phyloP scores from a whole-genome alignment of 371 early-diverging fungal genomes.

The Entomophthora muscae region DNA sequence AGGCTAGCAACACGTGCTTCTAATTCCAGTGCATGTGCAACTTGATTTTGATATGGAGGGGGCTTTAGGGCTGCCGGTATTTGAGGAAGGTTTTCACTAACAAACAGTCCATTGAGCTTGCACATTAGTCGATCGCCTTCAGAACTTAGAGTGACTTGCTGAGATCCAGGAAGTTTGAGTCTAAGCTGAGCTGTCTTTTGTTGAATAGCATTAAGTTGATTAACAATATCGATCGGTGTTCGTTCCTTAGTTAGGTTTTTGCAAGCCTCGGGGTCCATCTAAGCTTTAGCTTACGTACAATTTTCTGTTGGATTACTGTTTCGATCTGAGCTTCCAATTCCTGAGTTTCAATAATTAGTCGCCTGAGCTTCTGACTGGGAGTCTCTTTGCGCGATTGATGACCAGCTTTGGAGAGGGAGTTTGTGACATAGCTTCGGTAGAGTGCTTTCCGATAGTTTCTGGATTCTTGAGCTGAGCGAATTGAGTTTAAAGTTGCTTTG shows the following conservation, averaged over 20 bases:
- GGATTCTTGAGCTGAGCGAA: background rate
- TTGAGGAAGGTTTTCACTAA: background rate
- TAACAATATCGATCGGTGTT: background rate
- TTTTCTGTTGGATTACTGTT: background rate
- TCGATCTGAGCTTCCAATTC: background rate
- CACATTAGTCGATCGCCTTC: background rate
- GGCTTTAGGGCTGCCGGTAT: background rate
- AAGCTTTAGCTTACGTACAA: background rate
- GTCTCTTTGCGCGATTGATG: background rate
- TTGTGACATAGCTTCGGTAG: background rate
- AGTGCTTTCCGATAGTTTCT: background rate
- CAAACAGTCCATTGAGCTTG: background rate
- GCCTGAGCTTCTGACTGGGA: background rate
- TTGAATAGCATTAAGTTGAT: background rate
- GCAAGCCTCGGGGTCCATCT: background rate
- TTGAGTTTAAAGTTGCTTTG: background rate
- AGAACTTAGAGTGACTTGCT: background rate
- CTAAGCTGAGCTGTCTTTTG: background rate
- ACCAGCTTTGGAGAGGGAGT: background rate
- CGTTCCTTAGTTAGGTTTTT: background rate
- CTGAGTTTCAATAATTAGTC: slow-evolving; percentile 4
- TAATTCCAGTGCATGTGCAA: slow-evolving; percentile 1
- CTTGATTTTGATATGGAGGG: background rate
- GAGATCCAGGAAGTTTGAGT: background rate
- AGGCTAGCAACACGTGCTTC: slow-evolving; percentile 7